A percentile compares a stretch with the other conserved stretches of the same genome.
Conservation (phyloP, 1,284 basidiomycete genomes). For the Irpex sp. region DNA sequence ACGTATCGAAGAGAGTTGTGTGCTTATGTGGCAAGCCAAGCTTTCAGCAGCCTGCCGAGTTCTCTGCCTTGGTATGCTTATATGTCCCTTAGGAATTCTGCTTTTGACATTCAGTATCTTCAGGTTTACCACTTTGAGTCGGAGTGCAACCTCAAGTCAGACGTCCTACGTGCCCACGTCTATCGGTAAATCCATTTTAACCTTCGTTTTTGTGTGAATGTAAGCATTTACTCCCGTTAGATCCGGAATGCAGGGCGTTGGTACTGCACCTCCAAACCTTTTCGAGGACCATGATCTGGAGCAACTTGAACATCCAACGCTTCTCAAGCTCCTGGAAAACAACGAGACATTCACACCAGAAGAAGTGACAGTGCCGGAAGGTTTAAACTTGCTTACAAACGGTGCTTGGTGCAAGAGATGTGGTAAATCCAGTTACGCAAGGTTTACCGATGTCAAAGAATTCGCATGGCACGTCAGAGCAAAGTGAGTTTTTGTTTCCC, state of each 20-base stretch:
- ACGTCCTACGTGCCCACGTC: no score
- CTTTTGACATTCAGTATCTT: neutral
- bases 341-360: neutral
- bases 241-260: no score
- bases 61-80: neutral
- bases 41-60: slow-evolving; percentile 9
- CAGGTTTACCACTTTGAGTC: neutral
- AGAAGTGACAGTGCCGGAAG: neutral
- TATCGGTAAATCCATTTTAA: no score
- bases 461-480: slow-evolving; percentile 4
- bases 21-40: slow-evolving; percentile 12
- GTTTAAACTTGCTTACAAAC: neutral
- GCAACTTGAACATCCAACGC: no score
- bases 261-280: no score
- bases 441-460: neutral
- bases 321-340: neutral
- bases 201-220: no score
- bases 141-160: no score
- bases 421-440: neutral
- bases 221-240: no score
- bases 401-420: neutral
- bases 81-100: neutral
- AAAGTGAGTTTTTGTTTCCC: neutral
- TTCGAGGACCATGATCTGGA: neutral
- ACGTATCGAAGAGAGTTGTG: neutral